phyloP scores from a whole-genome alignment of 2,329 filamentous ascomycete genomes.

The Lachnellula suecica region DNA sequence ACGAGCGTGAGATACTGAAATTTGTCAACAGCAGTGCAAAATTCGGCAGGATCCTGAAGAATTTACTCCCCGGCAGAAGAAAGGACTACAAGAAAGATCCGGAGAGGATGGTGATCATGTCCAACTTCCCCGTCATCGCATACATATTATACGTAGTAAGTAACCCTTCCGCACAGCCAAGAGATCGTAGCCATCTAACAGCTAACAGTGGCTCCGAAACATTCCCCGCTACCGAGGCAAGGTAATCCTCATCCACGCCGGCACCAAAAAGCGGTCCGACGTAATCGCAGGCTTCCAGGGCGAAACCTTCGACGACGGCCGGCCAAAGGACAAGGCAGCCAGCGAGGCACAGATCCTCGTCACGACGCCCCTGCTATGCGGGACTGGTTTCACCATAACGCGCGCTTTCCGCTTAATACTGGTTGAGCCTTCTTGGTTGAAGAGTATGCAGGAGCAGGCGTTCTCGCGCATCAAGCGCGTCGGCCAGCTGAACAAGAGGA shows the following conservation, averaged over 20 bases:
- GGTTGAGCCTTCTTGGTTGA: neutral
- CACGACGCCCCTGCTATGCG: neutral
- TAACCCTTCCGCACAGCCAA: too few relatives aligned
- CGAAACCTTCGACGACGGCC: neutral
- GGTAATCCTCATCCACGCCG: neutral
- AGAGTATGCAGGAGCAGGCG: neutral
- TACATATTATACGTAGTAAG: neutral
- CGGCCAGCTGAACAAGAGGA: neutral
- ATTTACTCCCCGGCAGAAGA: neutral
- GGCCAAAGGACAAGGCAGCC: neutral
- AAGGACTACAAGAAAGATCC: neutral
- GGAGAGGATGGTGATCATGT: neutral
- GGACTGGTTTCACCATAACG: neutral
- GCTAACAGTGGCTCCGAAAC: too few relatives aligned
- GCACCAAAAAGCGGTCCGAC: neutral
- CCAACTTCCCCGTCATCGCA: neutral
- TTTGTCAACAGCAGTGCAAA: neutral
- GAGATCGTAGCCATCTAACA: too few relatives aligned
- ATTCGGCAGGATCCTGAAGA: neutral
- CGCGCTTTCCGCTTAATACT: neutral
- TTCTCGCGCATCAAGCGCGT: neutral
- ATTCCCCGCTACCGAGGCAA: too few relatives aligned
- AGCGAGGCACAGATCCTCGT: neutral
- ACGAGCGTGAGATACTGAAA: neutral
- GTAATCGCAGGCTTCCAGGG: neutral